Evolutionary conservation across 2,329 filamentous ascomycete species (phyloP), one percentile per base, ranked within the genome.

Genomic region (Fusarium pseudocircinatum): DNA sequence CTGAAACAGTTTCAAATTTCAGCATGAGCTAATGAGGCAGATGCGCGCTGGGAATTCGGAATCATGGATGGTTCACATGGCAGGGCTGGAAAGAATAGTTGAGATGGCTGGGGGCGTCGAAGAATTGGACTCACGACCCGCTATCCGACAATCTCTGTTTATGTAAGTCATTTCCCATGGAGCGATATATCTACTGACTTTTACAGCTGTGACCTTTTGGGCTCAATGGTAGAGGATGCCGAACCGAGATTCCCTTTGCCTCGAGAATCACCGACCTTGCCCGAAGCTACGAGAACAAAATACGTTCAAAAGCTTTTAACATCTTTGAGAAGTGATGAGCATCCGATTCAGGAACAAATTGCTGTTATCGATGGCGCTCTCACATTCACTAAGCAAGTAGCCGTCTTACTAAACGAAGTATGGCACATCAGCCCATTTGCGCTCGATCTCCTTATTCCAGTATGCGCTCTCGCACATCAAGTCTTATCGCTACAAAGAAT

Each of bases 11-110:
- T 34, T 34, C 14, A 34, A 7, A 34, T 6, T 34, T 34, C 32
- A 34, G 32, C 7, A 34, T 34, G 32, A 34, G 32, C 37, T 75
- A 34, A 75, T 10, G 16, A 4, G 6, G 1, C 4, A 76, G 74
- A 50, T 75, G 69, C 63, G 69, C 10, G 37, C 52, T 12, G 42
- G 70, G 7, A 77, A 77, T 18, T 47, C 44, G 0, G 46, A 66
- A 4, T 61, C 63, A 7, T 77, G 74, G 72, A 36, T 8, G 28
- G 73, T 75, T 53, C 74, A 77, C 2, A 73, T 77, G 64, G 24
- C 43, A 7, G 75, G 75, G 0, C 52, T 77, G 2, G 54, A 70
- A 32, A 63, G n/a, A 4, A 44, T 77, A 12, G 40, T 76, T 7
- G 16, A 61, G 14, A 54, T 69, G 18, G 24, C 40, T 22, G 74